These are phyloP conservation scores for Ramalina intermedia DNA, from an alignment of 495 filamentous ascomycete genomes.

Conservation along the genomic window DNA sequence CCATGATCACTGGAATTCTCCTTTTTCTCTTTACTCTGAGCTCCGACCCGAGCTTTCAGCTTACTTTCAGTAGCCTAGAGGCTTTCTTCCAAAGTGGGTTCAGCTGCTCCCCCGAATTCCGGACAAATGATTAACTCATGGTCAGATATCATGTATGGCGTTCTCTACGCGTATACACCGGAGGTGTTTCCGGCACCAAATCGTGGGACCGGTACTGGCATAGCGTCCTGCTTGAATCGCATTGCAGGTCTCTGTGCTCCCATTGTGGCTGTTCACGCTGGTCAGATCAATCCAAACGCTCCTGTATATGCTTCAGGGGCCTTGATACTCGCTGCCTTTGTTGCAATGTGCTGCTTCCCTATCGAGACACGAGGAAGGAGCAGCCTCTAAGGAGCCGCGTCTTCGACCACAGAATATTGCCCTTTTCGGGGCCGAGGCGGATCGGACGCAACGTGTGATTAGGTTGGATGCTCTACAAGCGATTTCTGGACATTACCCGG, in stretches of 20 bases:
- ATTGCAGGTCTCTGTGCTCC: slow-evolving; percentile 44
- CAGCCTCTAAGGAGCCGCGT: slow-evolving; percentile 22
- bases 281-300: slow-evolving; percentile 26
- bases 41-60: slow-evolving; percentile 32
- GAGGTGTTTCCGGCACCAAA: slow-evolving; percentile 46
- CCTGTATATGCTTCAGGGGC: slow-evolving; percentile 40
- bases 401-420: background rate
- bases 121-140: background rate
- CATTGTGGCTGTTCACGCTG: slow-evolving; percentile 39
- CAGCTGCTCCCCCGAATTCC: background rate
- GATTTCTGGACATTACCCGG: background rate
- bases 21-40: slow-evolving; percentile 45
- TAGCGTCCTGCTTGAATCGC: slow-evolving; percentile 41
- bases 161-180: slow-evolving; percentile 46
- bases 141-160: slow-evolving; percentile 44
- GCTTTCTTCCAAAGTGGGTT: slow-evolving; percentile 40
- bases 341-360: slow-evolving; percentile 36
- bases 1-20: slow-evolving; percentile 40
- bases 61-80: slow-evolving; percentile 37
- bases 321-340: slow-evolving; percentile 35
- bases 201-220: slow-evolving; percentile 44
- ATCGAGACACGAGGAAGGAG: slow-evolving; percentile 40
- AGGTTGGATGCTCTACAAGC: background rate
- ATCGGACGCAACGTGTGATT: background rate
- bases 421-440: background rate